phyloP scores from a whole-genome alignment of 139 green algal genomes.

The Coelastrella sp. region DNA sequence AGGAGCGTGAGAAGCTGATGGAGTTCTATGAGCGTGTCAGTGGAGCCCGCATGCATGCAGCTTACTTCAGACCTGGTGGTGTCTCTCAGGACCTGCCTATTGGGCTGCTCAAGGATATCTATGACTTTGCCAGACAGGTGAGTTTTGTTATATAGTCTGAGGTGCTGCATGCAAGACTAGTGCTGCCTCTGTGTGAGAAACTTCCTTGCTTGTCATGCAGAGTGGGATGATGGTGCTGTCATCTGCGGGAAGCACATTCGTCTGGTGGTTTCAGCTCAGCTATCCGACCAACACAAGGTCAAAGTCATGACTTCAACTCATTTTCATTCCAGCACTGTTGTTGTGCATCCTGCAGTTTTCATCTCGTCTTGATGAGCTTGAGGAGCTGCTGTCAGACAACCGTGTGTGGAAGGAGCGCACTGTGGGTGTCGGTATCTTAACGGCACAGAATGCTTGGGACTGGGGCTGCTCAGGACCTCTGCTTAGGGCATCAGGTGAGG shows the following conservation, averaged over 20 bases:
- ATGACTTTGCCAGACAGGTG: slow-evolving; percentile 77
- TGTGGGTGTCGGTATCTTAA: slow-evolving; percentile 88
- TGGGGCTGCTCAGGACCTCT: slow-evolving; percentile 56
- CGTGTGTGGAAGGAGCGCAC: slow-evolving; percentile 92
- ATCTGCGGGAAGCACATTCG: no score
- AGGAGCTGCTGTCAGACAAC: slow-evolving; percentile 90
- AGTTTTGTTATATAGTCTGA: not conserved
- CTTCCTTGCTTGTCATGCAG: no score
- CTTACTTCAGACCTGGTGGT: slow-evolving; percentile 81
- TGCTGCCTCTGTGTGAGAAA: no score
- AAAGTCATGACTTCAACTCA: no score
- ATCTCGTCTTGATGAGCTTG: slow-evolving; percentile 88
- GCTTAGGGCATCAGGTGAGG: slow-evolving; percentile 5
- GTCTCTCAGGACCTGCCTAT: slow-evolving; percentile 82
- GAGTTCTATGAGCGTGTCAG: slow-evolving; percentile 90
- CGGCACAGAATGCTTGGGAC: slow-evolving; percentile 76
- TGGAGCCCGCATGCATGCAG: slow-evolving; percentile 85
- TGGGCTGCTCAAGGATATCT: slow-evolving; percentile 86
- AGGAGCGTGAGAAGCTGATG: slow-evolving; percentile 89
- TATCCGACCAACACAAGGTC: no score
- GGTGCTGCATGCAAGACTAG: no score
- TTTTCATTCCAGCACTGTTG: no score
- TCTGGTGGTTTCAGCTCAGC: no score
- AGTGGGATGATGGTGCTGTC: no score
- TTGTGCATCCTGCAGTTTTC: slow-evolving; percentile 70